A percentile compares a stretch with the other conserved stretches of the same genome.
Conservation (phyloP, 768 basidiomycete genomes). For the Guyanaporus albipodus region DNA sequence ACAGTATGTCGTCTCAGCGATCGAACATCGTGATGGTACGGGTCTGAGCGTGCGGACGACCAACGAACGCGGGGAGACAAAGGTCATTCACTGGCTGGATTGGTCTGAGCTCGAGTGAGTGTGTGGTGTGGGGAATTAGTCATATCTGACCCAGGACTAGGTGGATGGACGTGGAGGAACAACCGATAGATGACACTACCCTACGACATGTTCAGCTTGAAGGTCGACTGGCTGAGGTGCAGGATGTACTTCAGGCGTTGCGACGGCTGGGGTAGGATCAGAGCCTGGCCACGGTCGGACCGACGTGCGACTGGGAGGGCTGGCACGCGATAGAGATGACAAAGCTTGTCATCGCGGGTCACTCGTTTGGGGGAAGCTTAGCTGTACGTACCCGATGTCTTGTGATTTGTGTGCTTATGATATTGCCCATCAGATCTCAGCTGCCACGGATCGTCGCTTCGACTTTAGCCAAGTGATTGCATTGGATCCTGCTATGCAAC, state of each 20-base stretch:
- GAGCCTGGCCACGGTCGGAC: background rate
- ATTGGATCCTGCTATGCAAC: slow-evolving; percentile 29
- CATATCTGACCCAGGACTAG: slow-evolving; percentile 5
- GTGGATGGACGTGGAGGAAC: slow-evolving; percentile 31
- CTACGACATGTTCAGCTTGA: slow-evolving; percentile 30
- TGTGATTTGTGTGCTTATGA: background rate
- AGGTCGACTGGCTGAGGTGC: slow-evolving; percentile 39
- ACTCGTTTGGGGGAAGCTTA: slow-evolving; percentile 31
- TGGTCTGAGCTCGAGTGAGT: slow-evolving; percentile 29
- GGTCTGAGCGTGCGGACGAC: slow-evolving; percentile 33
- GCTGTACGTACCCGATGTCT: slow-evolving; percentile 20
- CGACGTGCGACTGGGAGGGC: slow-evolving; percentile 12
- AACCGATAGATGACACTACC: slow-evolving; percentile 31
- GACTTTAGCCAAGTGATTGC: slow-evolving; percentile 24
- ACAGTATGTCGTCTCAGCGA: slow-evolving; percentile 44
- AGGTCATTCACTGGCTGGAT: slow-evolving; percentile 31
- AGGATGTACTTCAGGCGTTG: slow-evolving; percentile 25
- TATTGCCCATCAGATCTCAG: slow-evolving; percentile 19
- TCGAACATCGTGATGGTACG: slow-evolving; percentile 48
- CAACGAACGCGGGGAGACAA: slow-evolving; percentile 19
- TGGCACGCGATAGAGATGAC: slow-evolving; percentile 18
- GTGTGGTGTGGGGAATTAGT: background rate
- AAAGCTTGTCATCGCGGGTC: slow-evolving; percentile 29
- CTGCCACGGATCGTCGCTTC: slow-evolving; percentile 19
- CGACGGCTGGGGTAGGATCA: background rate